Percentiles rank a stretch among this genome's conserved stretches.
Conservation (phyloP, 305 asterid genomes). For the Caryopteris hybrid region DNA sequence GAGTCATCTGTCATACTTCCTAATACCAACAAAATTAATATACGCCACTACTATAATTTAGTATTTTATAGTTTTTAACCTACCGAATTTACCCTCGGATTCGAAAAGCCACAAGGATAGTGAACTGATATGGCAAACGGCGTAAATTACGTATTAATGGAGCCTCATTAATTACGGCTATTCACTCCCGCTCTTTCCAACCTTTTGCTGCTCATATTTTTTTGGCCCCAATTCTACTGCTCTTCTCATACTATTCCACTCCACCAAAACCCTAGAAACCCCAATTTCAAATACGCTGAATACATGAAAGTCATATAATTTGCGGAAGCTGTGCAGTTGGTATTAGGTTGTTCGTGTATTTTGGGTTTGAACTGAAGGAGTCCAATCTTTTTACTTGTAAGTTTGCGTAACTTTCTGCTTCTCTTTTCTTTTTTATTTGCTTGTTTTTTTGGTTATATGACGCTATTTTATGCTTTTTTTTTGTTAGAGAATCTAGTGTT, state of each 20-base stretch:
- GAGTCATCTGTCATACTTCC: conserved; percentile 11
- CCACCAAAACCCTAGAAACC: conserved; percentile 35
- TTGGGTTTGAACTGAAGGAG: neutral
- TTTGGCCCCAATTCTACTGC: conserved; percentile 7
- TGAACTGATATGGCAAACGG: conserved; percentile 27
- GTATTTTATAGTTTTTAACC: neutral
- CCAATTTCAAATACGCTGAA: neutral
- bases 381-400: conserved; percentile 22
- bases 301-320: neutral
- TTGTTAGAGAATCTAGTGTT: neutral
- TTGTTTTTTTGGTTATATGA: neutral
- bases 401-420: neutral
- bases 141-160: conserved; percentile 18
- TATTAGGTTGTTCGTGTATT: neutral
- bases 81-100: conserved; percentile 26
- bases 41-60: conserved; percentile 10
- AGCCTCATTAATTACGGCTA: conserved; percentile 6
- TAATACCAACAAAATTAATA: conserved; percentile 37
- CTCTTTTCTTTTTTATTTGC: neutral
- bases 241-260: neutral
- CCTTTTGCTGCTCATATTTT: conserved; percentile 16
- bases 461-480: too few species aligned
- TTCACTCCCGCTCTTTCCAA: conserved; percentile 39
- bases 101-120: neutral
- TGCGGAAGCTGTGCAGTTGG: conserved; percentile 12